Evolutionary conservation across 305 asterid species (phyloP).

Genomic region (Plantago lanceolata): DNA sequence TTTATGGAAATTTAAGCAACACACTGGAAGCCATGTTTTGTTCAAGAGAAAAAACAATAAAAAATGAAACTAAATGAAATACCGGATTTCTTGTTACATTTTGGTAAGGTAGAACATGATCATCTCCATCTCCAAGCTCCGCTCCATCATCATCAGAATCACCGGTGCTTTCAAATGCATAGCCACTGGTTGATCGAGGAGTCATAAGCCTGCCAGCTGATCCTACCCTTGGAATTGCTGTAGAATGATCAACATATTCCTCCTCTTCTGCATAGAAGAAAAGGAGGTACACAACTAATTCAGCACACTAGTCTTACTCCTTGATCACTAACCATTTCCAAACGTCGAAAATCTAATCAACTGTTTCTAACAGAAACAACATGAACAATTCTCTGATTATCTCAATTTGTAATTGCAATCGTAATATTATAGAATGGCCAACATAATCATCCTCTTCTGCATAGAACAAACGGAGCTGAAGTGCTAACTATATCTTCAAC

Average conservation of each 20-base stretch:
- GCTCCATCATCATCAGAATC: slow-evolving; percentile 66
- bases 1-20: slow-evolving; percentile 11
- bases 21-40: background rate
- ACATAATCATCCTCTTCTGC: slow-evolving; percentile 44
- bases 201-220: slow-evolving; percentile 60
- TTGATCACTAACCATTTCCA: background rate
- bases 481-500: background rate
- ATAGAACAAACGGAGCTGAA: slow-evolving; percentile 21
- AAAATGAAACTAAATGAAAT: slow-evolving; percentile 7
- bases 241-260: slow-evolving; percentile 33
- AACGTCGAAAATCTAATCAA: background rate
- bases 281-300: slow-evolving; percentile 13
- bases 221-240: slow-evolving; percentile 46
- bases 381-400: background rate
- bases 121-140: slow-evolving; percentile 45
- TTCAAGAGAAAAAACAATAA: background rate
- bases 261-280: slow-evolving; percentile 43
- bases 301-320: background rate
- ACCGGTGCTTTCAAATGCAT: slow-evolving; percentile 57
- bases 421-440: slow-evolving; percentile 39
- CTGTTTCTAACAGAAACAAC: background rate
- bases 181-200: slow-evolving; percentile 55
- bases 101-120: slow-evolving; percentile 33
- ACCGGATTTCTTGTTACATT: slow-evolving; percentile 35
- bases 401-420: background rate